phyloP scores from a whole-genome alignment of 2,329 filamentous ascomycete genomes.

The Fusarium brevicatenulatum region DNA sequence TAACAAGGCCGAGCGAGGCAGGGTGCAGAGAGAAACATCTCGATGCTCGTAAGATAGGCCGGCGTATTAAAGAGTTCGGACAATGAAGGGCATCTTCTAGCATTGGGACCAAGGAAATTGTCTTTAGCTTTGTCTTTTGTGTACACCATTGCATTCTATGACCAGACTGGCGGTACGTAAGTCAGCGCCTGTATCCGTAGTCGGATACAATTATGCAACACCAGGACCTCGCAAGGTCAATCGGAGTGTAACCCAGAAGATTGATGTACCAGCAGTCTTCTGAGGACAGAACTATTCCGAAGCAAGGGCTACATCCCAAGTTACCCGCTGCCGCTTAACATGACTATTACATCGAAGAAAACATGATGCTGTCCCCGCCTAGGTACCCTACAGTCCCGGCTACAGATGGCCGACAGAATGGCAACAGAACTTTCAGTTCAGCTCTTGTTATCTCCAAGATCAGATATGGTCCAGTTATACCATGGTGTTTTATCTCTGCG shows the following conservation, averaged over 20 bases:
- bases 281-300: neutral
- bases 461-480: neutral
- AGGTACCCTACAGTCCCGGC: neutral
- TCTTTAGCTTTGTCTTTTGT: too few species aligned
- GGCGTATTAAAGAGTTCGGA: accelerated
- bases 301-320: too few species aligned
- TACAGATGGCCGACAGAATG: neutral
- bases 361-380: accelerated
- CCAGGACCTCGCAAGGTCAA: neutral
- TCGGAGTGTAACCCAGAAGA: accelerated
- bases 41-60: accelerated
- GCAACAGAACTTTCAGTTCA: too few species aligned
- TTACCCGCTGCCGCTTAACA: neutral
- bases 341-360: too few species aligned
- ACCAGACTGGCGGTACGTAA: accelerated
- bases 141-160: too few species aligned
- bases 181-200: accelerated
- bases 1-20: accelerated
- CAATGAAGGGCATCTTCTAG: accelerated
- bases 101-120: accelerated
- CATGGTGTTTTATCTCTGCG: neutral
- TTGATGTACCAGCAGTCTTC: neutral
- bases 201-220: too few species aligned
- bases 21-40: neutral
- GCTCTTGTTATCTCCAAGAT: too few species aligned